Evolutionary conservation across 2,329 filamentous ascomycete species (phyloP), one percentile per base, ranked within the genome.

Genomic region (Fusarium sp.): DNA sequence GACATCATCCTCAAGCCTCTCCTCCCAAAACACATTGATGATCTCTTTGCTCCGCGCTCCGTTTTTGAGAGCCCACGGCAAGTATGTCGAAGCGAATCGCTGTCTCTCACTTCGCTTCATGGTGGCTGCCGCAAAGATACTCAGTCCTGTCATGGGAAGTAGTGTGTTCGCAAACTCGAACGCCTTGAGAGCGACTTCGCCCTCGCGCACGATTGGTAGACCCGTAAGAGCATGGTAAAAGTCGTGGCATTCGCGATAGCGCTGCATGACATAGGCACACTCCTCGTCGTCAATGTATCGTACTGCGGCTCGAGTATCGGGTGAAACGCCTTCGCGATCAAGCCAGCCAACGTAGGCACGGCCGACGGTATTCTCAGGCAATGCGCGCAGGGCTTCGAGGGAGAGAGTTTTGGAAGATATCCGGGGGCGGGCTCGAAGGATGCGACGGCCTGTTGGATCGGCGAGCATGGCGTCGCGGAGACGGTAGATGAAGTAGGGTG

Each of bases 21-120:
- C 92, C 78, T 99, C 95, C 95, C 95, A 99, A 74, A 97, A 99
- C 2, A 99, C 89, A 76, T 97, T 97, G 67, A 99, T 93, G 31
- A 98, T 81, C 72, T 96, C 91, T 70, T 90, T 87, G 43, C 88
- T 85, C 52, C 85, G 79, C 64, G 92, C 76, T 12, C 95, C 95
- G 75, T 96, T 98, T 50, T 86, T 81, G 40, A 97, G 77, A 32
- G 95, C 95, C 95, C 95, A 99, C 1, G 95, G 95, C 48, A 94
- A 79, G 76, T 97, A 96, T 1, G 87, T 88, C 6, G 79, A 77
- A 72, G 85, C 90, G 72, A 98, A 95, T 53, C 89, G 81, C 57
- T 83, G 80, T 72, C 94, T 86, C 79, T 97, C 94, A 6, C 89
- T 88, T 15, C 90, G 78, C 78, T 96, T 96, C 70, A 96, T 83